Conservation (phyloP, 2,329 filamentous ascomycete species). For the Cladosporium colombiae region DNA sequence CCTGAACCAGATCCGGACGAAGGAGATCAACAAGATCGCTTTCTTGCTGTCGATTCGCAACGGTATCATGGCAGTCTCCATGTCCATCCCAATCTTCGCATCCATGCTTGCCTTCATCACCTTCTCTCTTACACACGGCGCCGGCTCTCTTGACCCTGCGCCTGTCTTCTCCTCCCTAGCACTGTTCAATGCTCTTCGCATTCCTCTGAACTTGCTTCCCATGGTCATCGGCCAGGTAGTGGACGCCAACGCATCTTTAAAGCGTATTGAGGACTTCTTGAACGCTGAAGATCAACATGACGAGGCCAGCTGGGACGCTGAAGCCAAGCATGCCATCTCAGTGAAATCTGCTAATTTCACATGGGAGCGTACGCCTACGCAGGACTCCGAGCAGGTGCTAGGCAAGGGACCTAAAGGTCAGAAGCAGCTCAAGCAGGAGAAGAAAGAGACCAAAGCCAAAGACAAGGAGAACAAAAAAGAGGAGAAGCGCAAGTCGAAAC, state of each 20-base stretch:
- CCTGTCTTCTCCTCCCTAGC: conserved; percentile 90
- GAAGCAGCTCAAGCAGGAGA: conserved; percentile 46
- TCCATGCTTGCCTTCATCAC: conserved; percentile 96
- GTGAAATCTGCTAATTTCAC: conserved; percentile 76
- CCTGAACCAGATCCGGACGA: conserved; percentile 69
- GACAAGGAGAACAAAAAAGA: conserved; percentile 46
- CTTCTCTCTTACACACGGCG: conserved; percentile 63
- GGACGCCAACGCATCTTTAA: conserved; percentile 82
- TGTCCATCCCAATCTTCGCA: conserved; percentile 88
- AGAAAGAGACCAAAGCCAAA: conserved; percentile 47
- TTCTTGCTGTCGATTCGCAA: conserved; percentile 80
- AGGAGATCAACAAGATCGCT: conserved; percentile 83
- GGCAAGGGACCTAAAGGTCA: conserved; percentile 34
- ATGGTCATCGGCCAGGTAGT: conserved; percentile 85
- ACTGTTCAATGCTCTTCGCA: conserved; percentile 85
- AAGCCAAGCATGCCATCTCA: conserved; percentile 62
- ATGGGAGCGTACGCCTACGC: conserved; percentile 72
- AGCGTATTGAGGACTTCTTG: conserved; percentile 85
- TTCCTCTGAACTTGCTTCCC: conserved; percentile 87
- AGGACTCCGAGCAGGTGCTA: conserved; percentile 40
- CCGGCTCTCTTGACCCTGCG: conserved; percentile 63
- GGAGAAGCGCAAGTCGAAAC: conserved; percentile 39
- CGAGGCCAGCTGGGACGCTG: conserved; percentile 59
- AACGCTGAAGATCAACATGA: conserved; percentile 82
- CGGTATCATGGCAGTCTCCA: conserved; percentile 77